phyloP scores from a whole-genome alignment of 768 basidiomycete species.

The Suillus tomentosus region DNA sequence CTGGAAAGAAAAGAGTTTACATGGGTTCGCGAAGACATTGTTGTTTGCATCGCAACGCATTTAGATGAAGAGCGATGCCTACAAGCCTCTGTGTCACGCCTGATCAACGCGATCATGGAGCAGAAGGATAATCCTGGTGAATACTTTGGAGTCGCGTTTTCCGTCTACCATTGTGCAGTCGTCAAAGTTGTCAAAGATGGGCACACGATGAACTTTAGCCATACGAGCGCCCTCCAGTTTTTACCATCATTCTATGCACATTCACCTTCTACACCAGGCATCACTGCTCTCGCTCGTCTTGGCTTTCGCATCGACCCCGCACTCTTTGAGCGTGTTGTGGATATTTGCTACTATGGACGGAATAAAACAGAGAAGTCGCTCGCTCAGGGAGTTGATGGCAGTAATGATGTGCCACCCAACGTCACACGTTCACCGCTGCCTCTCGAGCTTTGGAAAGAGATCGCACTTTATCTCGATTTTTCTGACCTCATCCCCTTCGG shows the following conservation, averaged over 20 bases:
- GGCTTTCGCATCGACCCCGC: constrained; percentile 8
- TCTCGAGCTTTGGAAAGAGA: not conserved
- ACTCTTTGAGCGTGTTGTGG: not conserved
- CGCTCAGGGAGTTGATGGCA: not conserved
- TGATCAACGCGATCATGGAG: constrained; percentile 1
- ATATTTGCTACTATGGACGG: not conserved
- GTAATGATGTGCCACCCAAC: not conserved
- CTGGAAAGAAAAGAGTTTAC: not conserved
- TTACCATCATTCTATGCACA: constrained; percentile 2
- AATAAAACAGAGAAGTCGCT: not conserved
- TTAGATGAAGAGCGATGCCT: constrained; percentile 6
- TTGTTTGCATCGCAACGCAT: constrained; percentile 4
- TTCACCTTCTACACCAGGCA: constrained; percentile 9
- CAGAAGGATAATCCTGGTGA: not conserved
- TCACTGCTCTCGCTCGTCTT: constrained; percentile 9
- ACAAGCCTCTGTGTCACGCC: constrained; percentile 2
- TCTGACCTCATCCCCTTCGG: constrained; percentile 4
- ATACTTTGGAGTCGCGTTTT: constrained; percentile 3
- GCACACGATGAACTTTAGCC: not conserved
- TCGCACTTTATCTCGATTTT: not conserved
- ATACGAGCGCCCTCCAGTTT: constrained; percentile 3
- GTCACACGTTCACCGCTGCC: not conserved
- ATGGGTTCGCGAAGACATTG: constrained; percentile 9
- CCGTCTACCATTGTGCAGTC: constrained; percentile 5
- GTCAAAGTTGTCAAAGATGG: constrained; percentile 5